phyloP scores from a whole-genome alignment of 2,329 filamentous ascomycete species.

The Neofusicoccum umdonicola region DNA sequence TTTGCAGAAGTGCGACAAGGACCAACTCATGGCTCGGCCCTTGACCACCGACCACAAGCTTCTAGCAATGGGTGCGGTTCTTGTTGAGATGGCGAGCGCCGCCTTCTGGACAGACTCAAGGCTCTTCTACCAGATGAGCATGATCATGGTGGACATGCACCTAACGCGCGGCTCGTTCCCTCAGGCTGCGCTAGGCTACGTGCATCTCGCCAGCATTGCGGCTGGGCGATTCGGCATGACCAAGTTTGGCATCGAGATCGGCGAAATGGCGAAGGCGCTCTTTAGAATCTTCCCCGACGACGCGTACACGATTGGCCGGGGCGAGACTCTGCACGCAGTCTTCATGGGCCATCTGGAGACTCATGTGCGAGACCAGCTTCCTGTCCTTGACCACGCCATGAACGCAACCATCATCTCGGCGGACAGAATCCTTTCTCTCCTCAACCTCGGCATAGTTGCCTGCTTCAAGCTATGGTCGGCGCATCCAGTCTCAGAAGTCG shows the following conservation, averaged over 20 bases:
- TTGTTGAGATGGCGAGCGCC: constrained; percentile 67
- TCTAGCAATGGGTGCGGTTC: constrained; percentile 65
- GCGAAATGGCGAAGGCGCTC: constrained; percentile 61
- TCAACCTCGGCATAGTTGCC: constrained; percentile 67
- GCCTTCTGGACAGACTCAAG: constrained; percentile 72
- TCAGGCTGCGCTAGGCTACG: constrained; percentile 66
- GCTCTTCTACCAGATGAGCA: constrained; percentile 68
- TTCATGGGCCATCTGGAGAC: constrained; percentile 70
- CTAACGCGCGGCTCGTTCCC: constrained; percentile 64
- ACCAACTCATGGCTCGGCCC: constrained; percentile 42
- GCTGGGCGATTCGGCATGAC: constrained; percentile 70
- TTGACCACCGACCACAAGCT: constrained; percentile 49
- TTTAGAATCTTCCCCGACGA: constrained; percentile 62
- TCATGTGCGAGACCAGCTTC: constrained; percentile 58
- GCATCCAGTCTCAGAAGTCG: constrained; percentile 67
- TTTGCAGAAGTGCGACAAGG: constrained; percentile 48
- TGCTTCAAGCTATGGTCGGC: constrained; percentile 68
- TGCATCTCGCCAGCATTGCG: constrained; percentile 66
- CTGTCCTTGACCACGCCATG: constrained; percentile 62
- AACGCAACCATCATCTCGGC: constrained; percentile 66
- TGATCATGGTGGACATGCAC: constrained; percentile 67
- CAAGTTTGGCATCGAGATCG: constrained; percentile 64
- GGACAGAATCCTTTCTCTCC: constrained; percentile 68
- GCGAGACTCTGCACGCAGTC: constrained; percentile 66
- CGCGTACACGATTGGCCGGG: constrained; percentile 64